These are phyloP conservation scores for Suhomyces ambrosiae DNA, from an alignment of 1,139 yeast genomes.

Conservation along the genomic window DNA sequence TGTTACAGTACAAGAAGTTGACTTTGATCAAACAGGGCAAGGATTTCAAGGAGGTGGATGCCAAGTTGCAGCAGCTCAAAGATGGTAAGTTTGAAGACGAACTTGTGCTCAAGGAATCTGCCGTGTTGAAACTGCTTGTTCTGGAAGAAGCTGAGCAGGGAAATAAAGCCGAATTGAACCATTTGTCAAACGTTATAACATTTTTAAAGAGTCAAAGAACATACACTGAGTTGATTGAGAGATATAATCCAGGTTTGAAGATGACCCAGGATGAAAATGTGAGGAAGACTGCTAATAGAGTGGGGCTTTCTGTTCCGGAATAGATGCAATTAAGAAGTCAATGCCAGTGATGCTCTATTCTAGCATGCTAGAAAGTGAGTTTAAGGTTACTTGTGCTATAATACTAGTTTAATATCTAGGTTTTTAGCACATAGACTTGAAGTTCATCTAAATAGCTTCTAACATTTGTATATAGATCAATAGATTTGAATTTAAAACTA, in stretches of 20 bases:
- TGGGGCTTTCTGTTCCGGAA: slow-evolving; percentile 55
- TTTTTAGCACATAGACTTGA: no score
- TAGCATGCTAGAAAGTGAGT: no score
- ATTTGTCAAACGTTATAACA: slow-evolving; percentile 51
- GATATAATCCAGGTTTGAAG: slow-evolving; percentile 83
- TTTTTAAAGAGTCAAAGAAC: slow-evolving; percentile 74
- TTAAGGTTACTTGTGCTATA: no score
- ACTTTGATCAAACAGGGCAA: slow-evolving; percentile 47
- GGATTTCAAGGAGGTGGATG: slow-evolving; percentile 37
- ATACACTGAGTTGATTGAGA: slow-evolving; percentile 75
- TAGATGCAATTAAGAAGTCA: background rate
- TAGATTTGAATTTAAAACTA: no score
- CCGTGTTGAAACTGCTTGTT: slow-evolving; percentile 29
- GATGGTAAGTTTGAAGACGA: slow-evolving; percentile 16
- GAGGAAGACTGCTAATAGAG: slow-evolving; percentile 77
- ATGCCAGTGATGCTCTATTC: no score
- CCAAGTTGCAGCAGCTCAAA: slow-evolving; percentile 31
- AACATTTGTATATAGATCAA: no score
- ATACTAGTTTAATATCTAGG: no score
- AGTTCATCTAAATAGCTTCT: no score
- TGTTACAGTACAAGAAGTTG: slow-evolving; percentile 56
- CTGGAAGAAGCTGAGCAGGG: slow-evolving; percentile 24
- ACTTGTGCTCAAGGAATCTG: slow-evolving; percentile 22
- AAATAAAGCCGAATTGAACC: slow-evolving; percentile 23
- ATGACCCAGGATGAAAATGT: slow-evolving; percentile 80